Conservation (phyloP, 345 rosid species). For the Physaria fendleri region DNA sequence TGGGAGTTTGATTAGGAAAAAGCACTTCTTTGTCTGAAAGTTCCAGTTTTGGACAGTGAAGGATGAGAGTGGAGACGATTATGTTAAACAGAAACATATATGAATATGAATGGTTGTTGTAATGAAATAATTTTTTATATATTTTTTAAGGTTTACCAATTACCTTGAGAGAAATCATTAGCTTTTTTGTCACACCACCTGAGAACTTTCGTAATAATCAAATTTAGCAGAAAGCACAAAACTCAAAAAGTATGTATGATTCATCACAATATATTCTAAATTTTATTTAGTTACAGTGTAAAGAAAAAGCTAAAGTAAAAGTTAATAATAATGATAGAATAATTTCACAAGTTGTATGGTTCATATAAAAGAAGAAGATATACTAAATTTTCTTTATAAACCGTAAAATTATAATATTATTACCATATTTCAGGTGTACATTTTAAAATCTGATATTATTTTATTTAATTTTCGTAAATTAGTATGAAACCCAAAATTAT, state of each 20-base stretch:
- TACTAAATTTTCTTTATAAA: too few species aligned
- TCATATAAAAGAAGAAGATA: background rate
- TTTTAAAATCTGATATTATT: too few species aligned
- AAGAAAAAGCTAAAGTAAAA: constrained; percentile 10
- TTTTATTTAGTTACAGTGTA: background rate
- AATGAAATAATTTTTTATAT: constrained; percentile 14
- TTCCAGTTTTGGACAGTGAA: background rate
- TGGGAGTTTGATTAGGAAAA: background rate
- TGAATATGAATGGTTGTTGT: constrained; percentile 15
- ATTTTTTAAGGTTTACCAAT: constrained; percentile 24
- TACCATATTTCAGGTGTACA: too few species aligned
- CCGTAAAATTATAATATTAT: too few species aligned
- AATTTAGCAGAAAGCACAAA: constrained; percentile 32
- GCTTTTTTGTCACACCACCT: constrained; percentile 24
- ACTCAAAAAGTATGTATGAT: background rate
- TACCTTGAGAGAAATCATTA: constrained; percentile 21
- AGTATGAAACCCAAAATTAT: too few species aligned
- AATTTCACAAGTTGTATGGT: background rate
- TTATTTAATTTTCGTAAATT: too few species aligned
- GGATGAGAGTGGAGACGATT: constrained; percentile 12
- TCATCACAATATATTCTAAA: background rate
- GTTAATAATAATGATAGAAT: background rate
- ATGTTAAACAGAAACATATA: constrained; percentile 6
- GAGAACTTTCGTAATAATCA: constrained; percentile 27
- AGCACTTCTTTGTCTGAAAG: background rate